Evolutionary conservation across 2,329 filamentous ascomycete genomes (phyloP).

Genomic region (Alternaria incomplexa): DNA sequence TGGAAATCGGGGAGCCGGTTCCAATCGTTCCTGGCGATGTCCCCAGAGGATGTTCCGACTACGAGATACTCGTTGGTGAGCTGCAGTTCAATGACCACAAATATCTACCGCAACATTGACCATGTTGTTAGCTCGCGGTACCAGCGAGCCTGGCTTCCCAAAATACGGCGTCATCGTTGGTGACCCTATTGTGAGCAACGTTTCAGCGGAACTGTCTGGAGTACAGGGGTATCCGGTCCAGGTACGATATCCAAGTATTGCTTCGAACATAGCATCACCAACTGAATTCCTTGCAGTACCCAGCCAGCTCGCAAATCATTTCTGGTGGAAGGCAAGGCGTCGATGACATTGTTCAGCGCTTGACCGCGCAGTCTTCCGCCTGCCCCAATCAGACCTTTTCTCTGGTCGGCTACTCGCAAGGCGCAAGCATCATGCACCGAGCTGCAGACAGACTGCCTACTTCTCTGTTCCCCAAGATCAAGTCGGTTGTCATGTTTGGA

Average conservation of each 20-base stretch:
- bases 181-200: slow-evolving; percentile 8
- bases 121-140: neutral
- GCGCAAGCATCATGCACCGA: slow-evolving; percentile 7
- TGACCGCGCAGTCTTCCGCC: neutral
- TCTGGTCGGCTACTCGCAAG: slow-evolving; percentile 2
- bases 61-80: slow-evolving; percentile 8
- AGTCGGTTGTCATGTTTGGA: slow-evolving; percentile 7
- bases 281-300: neutral
- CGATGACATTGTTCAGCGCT: slow-evolving; percentile 4
- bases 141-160: slow-evolving; percentile 8
- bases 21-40: slow-evolving; percentile 4
- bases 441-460: neutral
- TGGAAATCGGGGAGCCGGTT: slow-evolving; percentile 2
- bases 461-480: slow-evolving; percentile 2
- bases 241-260: neutral
- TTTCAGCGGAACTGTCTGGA: slow-evolving; percentile 1
- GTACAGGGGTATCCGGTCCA: slow-evolving; percentile 9
- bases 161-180: slow-evolving; percentile 5
- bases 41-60: slow-evolving; percentile 3
- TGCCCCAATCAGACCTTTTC: slow-evolving; percentile 7
- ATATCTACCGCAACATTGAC: neutral
- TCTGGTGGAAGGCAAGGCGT: slow-evolving; percentile 2
- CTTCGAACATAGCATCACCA: neutral
- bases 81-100: neutral
- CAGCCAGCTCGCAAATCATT: slow-evolving; percentile 4